Conservation (phyloP, 805 yeast genomes). For the Metschnikowia gelsemii region DNA sequence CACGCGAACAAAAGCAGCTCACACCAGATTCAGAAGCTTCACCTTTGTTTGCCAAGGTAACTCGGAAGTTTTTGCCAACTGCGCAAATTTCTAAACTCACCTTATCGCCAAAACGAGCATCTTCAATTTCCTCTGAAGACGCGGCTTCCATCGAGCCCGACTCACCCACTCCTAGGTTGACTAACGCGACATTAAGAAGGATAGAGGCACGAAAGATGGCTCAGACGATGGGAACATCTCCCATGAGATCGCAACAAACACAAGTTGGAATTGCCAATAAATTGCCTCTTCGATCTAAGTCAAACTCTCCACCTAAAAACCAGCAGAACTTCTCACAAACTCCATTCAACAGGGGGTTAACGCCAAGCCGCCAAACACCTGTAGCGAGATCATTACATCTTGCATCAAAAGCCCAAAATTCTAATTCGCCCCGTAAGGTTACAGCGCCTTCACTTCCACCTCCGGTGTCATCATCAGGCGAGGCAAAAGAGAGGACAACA, state of each 20-base stretch:
- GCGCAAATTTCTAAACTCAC: slow-evolving; percentile 9
- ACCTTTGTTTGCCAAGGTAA: slow-evolving; percentile 30
- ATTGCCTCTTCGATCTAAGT: slow-evolving; percentile 8
- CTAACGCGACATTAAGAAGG: slow-evolving; percentile 35
- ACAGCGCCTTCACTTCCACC: slow-evolving; percentile 9
- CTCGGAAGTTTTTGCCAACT: slow-evolving; percentile 32
- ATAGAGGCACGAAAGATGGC: slow-evolving; percentile 28
- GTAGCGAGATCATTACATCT: slow-evolving; percentile 7
- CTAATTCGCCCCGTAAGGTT: slow-evolving; percentile 1
- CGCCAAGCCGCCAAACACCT: slow-evolving; percentile 1
- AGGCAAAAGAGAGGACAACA: slow-evolving; percentile 16
- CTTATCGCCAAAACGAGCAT: slow-evolving; percentile 8
- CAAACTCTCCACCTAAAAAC: slow-evolving; percentile 17
- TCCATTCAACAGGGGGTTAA: slow-evolving; percentile 1
- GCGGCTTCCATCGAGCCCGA: slow-evolving; percentile 8
- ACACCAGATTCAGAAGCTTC: slow-evolving; percentile 7
- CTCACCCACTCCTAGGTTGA: slow-evolving; percentile 26
- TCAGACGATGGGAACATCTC: neutral
- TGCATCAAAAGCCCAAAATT: slow-evolving; percentile 4
- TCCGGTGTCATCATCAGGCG: slow-evolving; percentile 5
- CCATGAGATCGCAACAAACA: neutral
- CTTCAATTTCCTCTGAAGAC: slow-evolving; percentile 10
- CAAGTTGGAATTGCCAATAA: slow-evolving; percentile 1
- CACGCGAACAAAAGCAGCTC: neutral
- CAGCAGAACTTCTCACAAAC: slow-evolving; percentile 10